Evolutionary conservation across 2,329 filamentous ascomycete species (phyloP).

Genomic region (Emericellopsis cladophorae): DNA sequence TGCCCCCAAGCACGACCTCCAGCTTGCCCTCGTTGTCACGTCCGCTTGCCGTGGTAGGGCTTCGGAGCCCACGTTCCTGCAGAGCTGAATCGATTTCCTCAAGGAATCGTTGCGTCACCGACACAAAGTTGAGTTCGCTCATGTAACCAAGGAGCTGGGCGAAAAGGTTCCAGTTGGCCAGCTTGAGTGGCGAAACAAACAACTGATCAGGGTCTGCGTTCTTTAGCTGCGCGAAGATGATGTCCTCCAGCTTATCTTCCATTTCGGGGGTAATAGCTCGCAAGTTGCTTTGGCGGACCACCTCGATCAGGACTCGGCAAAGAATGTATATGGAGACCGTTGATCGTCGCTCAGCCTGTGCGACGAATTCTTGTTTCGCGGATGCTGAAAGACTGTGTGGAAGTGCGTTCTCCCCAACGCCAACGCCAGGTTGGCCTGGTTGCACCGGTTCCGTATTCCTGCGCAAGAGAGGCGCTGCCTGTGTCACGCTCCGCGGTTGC

Average conservation of each 20-base stretch:
- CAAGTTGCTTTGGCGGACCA: slow-evolving; percentile 81
- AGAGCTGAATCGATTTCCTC: slow-evolving; percentile 68
- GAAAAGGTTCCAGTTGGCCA: slow-evolving; percentile 94
- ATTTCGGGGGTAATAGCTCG: slow-evolving; percentile 77
- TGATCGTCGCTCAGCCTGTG: slow-evolving; percentile 75
- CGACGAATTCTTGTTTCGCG: slow-evolving; percentile 56
- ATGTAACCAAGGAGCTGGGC: slow-evolving; percentile 89
- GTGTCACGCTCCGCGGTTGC: slow-evolving; percentile 31
- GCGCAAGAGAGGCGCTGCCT: slow-evolving; percentile 42
- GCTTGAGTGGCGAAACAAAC: slow-evolving; percentile 63
- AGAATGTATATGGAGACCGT: slow-evolving; percentile 94
- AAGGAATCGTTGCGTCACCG: slow-evolving; percentile 72
- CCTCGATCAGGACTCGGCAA: slow-evolving; percentile 85
- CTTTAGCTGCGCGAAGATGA: slow-evolving; percentile 93
- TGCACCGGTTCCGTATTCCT: slow-evolving; percentile 65
- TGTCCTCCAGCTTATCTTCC: slow-evolving; percentile 85
- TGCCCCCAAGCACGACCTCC: slow-evolving; percentile 77
- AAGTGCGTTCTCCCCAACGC: slow-evolving; percentile 13
- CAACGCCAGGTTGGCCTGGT: slow-evolving; percentile 14
- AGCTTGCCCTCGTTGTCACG: slow-evolving; percentile 68
- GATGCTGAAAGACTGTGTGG: slow-evolving; percentile 26
- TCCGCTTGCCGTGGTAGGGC: slow-evolving; percentile 39
- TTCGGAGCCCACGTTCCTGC: slow-evolving; percentile 62
- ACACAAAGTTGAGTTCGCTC: slow-evolving; percentile 82
- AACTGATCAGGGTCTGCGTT: slow-evolving; percentile 75